These are phyloP conservation scores for Auricularia sp. DNA, from an alignment of 768 basidiomycete genomes.

Conservation along the genomic window DNA sequence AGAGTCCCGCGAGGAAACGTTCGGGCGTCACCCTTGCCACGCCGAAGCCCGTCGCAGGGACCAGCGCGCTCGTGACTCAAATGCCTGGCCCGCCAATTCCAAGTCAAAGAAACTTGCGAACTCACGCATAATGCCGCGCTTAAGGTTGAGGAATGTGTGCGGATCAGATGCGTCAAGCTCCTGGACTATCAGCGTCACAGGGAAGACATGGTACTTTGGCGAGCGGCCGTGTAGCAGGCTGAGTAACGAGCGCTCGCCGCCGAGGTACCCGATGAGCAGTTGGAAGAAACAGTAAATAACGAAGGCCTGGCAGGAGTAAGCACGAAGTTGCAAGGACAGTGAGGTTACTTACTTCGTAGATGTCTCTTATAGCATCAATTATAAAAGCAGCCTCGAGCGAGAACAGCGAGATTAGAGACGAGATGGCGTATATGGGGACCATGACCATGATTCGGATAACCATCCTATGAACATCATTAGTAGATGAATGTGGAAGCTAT, in stretches of 20 bases:
- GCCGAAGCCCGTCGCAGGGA: too few relatives aligned
- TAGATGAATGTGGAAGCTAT: neutral
- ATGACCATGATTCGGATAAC: constrained; percentile 95
- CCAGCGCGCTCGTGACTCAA: too few relatives aligned
- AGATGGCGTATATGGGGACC: constrained; percentile 87
- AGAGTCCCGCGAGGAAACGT: neutral
- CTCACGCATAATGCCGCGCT: constrained; percentile 89
- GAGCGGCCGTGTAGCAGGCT: constrained; percentile 87
- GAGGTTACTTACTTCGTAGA: constrained; percentile 71
- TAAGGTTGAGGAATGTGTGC: constrained; percentile 85
- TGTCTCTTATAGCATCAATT: constrained; percentile 87
- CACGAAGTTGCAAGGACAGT: neutral
- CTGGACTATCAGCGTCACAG: constrained; percentile 67
- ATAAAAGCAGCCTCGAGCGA: constrained; percentile 93
- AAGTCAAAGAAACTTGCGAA: constrained; percentile 11
- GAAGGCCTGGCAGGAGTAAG: constrained; percentile 50
- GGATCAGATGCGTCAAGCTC: constrained; percentile 95
- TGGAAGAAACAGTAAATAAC: constrained; percentile 91
- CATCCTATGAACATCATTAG: constrained; percentile 41
- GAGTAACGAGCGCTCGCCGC: constrained; percentile 87
- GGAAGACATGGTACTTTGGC: constrained; percentile 81
- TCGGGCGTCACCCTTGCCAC: too few relatives aligned
- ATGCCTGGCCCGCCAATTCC: too few relatives aligned
- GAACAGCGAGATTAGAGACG: constrained; percentile 87
- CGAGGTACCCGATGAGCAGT: constrained; percentile 72